Conservation (phyloP, 495 filamentous ascomycete species). For the Podospora didyma region DNA sequence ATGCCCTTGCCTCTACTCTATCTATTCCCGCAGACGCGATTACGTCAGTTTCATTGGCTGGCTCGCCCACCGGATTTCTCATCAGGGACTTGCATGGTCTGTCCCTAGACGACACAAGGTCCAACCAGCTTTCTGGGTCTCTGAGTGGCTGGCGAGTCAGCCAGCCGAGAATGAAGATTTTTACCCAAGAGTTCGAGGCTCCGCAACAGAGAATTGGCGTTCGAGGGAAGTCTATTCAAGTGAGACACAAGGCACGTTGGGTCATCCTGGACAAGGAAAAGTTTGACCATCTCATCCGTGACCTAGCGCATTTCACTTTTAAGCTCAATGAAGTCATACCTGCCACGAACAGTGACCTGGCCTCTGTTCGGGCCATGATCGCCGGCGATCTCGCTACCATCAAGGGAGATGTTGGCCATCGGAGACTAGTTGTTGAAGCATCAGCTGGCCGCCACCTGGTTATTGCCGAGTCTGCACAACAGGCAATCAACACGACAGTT, state of each 20-base stretch:
- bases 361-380: neutral
- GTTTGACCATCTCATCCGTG: constrained; percentile 17
- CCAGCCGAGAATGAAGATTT: neutral
- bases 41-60: too few relatives aligned
- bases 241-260: constrained; percentile 14
- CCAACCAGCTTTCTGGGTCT: too few relatives aligned
- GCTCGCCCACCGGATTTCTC: too few relatives aligned
- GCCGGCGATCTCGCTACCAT: too few relatives aligned
- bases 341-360: neutral
- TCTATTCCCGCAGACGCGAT: neutral
- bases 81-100: too few relatives aligned
- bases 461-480: neutral
- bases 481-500: neutral
- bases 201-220: neutral
- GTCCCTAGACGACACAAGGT: too few relatives aligned
- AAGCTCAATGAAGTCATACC: constrained; percentile 24
- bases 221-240: neutral
- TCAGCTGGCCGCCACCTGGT: neutral
- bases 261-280: constrained; percentile 21
- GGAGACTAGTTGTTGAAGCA: neutral
- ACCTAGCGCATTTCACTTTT: constrained; percentile 19
- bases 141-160: too few relatives aligned
- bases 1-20: neutral
- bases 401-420: neutral
- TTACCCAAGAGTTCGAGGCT: neutral